Evolutionary conservation across 352 stramenopile species (phyloP), one percentile per base, ranked within the genome.

Genomic region (Globisporangium solare): DNA sequence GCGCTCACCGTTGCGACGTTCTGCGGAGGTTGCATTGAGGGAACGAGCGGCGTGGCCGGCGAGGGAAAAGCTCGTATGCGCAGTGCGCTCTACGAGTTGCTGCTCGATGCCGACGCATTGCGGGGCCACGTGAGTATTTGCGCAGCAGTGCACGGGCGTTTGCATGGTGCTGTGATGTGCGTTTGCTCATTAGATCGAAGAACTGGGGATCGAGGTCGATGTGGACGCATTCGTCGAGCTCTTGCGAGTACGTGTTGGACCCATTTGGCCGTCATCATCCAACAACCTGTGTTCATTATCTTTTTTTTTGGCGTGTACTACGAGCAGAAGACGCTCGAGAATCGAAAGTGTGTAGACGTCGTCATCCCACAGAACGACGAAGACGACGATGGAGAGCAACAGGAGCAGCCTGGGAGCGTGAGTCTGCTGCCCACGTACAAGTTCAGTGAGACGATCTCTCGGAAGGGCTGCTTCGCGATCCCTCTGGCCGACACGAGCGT

Each of bases 381-480:
- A 45, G 40, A 45, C 1, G 10, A 35, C 3, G 27, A 35, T 1
- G 27, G 10, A 7, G 27, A 35, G 7, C 5, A 35, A 10, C 27
- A 8, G 27, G 5, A 10, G 27, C 4, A 22, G 3, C 48, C 24
- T 7, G 45, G 42, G 8, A 35, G 65, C 2, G 61, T 78, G 53
- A 43, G 62, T 13, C 62, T 86, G 54, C 22, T 66, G 32, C 62
- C 88, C 21, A 86, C 73, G 51, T 89, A 89, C 71, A 74, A 74
- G 62, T 88, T 89, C 57, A 80, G 73, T 27, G 55, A 72, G 14
- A 74, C 60, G 4, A 79, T 88, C 32, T 79, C 69, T 14, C 67
- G 77, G 31, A 83, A 76, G 37, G 76, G 76, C 39, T 20, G 58
- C 40, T 79, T 89, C 31, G 64, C 63, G 20, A 47, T 89, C 31